Evolutionary conservation across 306 rosid genomes (phyloP).

Genomic region (Cucumis cinereus): DNA sequence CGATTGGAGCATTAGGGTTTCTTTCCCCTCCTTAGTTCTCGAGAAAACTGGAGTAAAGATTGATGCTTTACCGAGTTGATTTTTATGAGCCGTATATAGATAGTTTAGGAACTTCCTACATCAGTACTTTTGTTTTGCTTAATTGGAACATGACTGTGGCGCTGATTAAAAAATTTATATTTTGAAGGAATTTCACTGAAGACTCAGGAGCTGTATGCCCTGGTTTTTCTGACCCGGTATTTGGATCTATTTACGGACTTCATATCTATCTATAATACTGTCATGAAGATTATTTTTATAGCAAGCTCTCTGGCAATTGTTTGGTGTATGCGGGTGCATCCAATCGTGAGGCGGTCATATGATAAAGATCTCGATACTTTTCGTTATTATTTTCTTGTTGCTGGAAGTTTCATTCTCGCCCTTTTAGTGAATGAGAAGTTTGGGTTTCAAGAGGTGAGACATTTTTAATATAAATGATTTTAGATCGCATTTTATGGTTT

Average conservation of each 20-base stretch:
- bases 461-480: background rate
- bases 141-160: background rate
- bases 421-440: constrained; percentile 65
- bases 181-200: constrained; percentile 71
- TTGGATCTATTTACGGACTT: constrained; percentile 78
- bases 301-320: constrained; percentile 65
- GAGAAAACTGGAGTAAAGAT: background rate
- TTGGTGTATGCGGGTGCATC: constrained; percentile 69
- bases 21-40: background rate
- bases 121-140: background rate
- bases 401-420: constrained; percentile 45
- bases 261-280: constrained; percentile 59
- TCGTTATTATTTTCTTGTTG: constrained; percentile 55
- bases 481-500: background rate
- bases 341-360: constrained; percentile 51
- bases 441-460: constrained; percentile 50
- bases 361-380: constrained; percentile 71
- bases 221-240: constrained; percentile 77
- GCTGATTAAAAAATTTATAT: background rate
- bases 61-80: background rate
- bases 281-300: constrained; percentile 78
- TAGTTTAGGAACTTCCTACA: background rate
- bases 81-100: background rate
- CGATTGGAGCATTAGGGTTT: constrained; percentile 4
- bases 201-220: constrained; percentile 84